Conservation (phyloP, 2,329 filamentous ascomycete species). For the Nothophaeocryptopus gaeumannii region DNA sequence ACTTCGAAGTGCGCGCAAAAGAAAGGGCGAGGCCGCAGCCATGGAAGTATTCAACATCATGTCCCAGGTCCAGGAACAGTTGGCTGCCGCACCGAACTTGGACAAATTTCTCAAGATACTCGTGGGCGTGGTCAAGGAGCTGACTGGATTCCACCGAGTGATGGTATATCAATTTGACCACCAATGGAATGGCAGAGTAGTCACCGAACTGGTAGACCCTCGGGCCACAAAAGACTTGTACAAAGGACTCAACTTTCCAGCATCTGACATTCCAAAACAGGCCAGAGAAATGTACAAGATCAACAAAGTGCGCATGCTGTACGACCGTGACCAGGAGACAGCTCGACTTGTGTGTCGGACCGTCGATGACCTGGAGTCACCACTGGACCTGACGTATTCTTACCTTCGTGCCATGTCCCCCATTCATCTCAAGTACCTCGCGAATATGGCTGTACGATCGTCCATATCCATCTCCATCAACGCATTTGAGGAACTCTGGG, state of each 20-base stretch:
- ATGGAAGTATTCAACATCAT: conserved; percentile 93
- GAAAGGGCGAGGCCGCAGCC: conserved; percentile 73
- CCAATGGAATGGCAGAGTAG: conserved; percentile 78
- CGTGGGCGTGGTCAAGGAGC: conserved; percentile 81
- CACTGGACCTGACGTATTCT: conserved; percentile 78
- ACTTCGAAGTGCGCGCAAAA: conserved; percentile 69
- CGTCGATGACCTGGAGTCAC: conserved; percentile 67
- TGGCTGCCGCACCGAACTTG: conserved; percentile 68
- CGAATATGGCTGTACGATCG: conserved; percentile 85
- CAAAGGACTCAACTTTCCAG: conserved; percentile 84
- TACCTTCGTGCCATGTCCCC: conserved; percentile 89
- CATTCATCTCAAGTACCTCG: conserved; percentile 82
- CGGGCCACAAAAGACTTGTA: conserved; percentile 77
- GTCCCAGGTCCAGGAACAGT: conserved; percentile 85
- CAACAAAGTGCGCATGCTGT: conserved; percentile 84
- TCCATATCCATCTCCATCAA: conserved; percentile 95
- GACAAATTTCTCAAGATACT: conserved; percentile 75
- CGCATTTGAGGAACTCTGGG: conserved; percentile 82
- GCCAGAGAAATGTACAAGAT: conserved; percentile 84
- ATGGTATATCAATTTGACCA: conserved; percentile 92
- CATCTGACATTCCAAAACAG: conserved; percentile 81
- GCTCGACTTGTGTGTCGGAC: conserved; percentile 78
- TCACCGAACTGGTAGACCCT: conserved; percentile 82
- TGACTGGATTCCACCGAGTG: conserved; percentile 87
- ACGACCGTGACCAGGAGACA: conserved; percentile 77